phyloP scores from a whole-genome alignment of 2,329 filamentous ascomycete genomes.

The Beauveria varroae region DNA sequence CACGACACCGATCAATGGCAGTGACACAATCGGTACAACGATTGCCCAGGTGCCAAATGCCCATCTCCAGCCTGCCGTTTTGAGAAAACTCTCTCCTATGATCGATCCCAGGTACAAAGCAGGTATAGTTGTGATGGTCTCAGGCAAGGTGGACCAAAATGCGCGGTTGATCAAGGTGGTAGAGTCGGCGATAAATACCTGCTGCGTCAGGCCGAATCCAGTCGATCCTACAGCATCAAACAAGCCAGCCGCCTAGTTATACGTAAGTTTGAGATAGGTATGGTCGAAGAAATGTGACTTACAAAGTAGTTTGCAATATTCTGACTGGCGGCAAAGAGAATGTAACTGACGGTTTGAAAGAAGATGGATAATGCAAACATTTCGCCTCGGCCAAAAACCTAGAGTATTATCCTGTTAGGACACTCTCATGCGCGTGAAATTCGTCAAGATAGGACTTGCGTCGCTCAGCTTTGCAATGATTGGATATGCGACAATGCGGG shows the following conservation, averaged over 20 bases:
- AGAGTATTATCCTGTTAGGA: neutral
- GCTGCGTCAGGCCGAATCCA: constrained; percentile 26
- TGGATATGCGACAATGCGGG: constrained; percentile 47
- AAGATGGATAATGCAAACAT: constrained; percentile 35
- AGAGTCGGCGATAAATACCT: constrained; percentile 54
- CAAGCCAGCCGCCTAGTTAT: constrained; percentile 39
- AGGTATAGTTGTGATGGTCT: constrained; percentile 28
- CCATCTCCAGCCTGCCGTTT: constrained; percentile 33
- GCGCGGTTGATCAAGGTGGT: constrained; percentile 54
- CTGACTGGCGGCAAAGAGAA: constrained; percentile 49
- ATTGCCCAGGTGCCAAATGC: constrained; percentile 35
- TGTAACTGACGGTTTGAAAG: constrained; percentile 34
- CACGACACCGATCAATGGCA: constrained; percentile 25
- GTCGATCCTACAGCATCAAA: constrained; percentile 52
- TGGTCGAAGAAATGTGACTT: neutral
- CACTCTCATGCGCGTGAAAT: too few species aligned
- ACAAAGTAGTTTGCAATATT: constrained; percentile 46
- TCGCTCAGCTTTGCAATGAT: constrained; percentile 54
- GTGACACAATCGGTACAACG: constrained; percentile 26
- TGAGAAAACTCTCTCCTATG: constrained; percentile 27
- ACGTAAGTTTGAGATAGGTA: rapidly evolving
- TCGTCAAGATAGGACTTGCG: constrained; percentile 14
- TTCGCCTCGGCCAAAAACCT: constrained; percentile 48
- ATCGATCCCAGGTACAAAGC: constrained; percentile 25
- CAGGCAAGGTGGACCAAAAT: constrained; percentile 51